Conservation (phyloP, 2,329 filamentous ascomycete genomes). For the Colletotrichum brevisporum region DNA sequence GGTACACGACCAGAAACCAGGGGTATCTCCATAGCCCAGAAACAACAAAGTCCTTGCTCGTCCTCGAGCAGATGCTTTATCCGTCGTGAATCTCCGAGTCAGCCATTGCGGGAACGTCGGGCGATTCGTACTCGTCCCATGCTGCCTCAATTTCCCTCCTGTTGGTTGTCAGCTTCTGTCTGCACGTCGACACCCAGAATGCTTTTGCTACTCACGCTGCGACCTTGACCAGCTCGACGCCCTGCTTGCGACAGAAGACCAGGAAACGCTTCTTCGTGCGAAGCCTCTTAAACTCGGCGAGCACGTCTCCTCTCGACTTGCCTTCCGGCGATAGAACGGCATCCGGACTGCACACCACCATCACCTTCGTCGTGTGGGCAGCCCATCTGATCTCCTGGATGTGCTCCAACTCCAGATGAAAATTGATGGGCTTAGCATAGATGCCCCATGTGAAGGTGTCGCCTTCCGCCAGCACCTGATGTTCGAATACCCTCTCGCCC, state of each 20-base stretch:
- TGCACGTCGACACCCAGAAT: not conserved
- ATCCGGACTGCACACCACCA: conserved; percentile 52
- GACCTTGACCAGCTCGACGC: conserved; percentile 56
- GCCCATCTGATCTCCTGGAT: conserved; percentile 63
- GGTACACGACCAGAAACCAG: no score
- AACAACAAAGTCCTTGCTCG: no score
- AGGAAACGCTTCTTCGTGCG: conserved; percentile 68
- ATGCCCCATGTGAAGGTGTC: conserved; percentile 62
- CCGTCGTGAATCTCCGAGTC: conserved; percentile 22
- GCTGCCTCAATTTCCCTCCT: conserved; percentile 59
- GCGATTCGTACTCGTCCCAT: conserved; percentile 47
- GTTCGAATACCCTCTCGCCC: conserved; percentile 60
- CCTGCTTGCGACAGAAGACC: conserved; percentile 60
- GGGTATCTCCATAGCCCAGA: no score
- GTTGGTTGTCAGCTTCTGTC: not conserved
- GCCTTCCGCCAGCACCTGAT: conserved; percentile 65
- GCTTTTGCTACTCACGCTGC: conserved; percentile 54
- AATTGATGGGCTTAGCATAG: conserved; percentile 65
- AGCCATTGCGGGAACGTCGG: conserved; percentile 34
- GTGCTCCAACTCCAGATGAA: conserved; percentile 63
- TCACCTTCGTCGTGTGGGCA: conserved; percentile 56
- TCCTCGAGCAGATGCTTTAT: no score
- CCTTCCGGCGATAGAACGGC: conserved; percentile 49
- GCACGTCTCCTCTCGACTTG: conserved; percentile 59
- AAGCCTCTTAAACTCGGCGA: conserved; percentile 67